These are phyloP conservation scores for Conringia planisiliqua DNA, from an alignment of 345 rosid species.

Conservation along the genomic window DNA sequence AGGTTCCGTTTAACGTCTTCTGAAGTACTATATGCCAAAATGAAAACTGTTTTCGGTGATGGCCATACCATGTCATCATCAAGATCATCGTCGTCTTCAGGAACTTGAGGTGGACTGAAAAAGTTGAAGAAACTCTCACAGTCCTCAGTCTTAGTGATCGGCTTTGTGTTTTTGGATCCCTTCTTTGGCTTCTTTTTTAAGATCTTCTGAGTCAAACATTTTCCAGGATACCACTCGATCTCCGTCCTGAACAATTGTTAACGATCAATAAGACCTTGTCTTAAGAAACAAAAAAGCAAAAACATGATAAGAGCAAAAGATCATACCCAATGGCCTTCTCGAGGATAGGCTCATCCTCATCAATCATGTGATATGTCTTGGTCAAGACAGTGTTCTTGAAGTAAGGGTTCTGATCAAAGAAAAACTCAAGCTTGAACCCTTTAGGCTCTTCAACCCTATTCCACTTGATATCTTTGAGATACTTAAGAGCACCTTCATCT, in stretches of 20 bases:
- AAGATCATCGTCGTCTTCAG: conserved; percentile 87
- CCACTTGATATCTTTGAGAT: conserved; percentile 89
- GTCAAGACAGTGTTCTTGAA: conserved; percentile 84
- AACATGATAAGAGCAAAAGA: background rate
- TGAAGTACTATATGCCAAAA: background rate
- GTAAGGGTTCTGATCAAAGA: conserved; percentile 78
- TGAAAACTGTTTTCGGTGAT: background rate
- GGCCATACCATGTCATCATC: conserved; percentile 79
- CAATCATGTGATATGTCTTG: conserved; percentile 95
- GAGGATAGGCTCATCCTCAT: conserved; percentile 93
- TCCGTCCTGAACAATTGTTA: conserved; percentile 49
- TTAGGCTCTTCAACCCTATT: conserved; percentile 76
- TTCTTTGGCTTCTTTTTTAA: conserved; percentile 97
- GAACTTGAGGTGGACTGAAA: conserved; percentile 92
- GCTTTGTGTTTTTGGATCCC: conserved; percentile 90
- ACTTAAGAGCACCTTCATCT: conserved; percentile 90
- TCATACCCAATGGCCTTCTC: conserved; percentile 94
- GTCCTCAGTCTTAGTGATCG: conserved; percentile 81
- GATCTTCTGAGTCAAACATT: conserved; percentile 84
- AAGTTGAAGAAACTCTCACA: conserved; percentile 97
- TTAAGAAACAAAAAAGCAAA: background rate
- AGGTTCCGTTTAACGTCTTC: background rate
- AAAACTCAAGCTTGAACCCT: conserved; percentile 96
- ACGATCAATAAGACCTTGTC: background rate
- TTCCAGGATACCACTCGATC: conserved; percentile 95